Percentiles rank a stretch among this genome's conserved stretches.
Evolutionary conservation across 2,329 filamentous ascomycete species (phyloP).

Genomic region (Stagonosporopsis chrysanthemi): DNA sequence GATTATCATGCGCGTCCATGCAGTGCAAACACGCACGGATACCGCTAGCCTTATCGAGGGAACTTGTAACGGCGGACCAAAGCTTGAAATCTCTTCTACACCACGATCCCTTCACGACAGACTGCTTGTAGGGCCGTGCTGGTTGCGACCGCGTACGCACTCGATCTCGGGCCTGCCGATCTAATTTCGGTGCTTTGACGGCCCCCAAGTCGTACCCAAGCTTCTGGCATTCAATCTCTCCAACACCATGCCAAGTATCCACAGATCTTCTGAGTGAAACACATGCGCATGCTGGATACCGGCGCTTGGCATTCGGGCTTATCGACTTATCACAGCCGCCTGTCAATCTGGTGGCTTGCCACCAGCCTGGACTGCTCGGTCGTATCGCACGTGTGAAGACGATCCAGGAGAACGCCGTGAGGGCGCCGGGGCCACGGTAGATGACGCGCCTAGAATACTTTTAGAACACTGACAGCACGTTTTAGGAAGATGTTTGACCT

Average conservation of each 20-base stretch:
- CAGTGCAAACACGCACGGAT: neutral
- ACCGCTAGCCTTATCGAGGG: neutral
- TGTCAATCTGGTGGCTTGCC: neutral
- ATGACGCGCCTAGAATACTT: slow-evolving; percentile 1
- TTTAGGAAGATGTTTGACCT: neutral
- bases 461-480: neutral
- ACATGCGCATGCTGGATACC: neutral
- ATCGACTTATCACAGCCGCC: neutral
- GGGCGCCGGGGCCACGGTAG: neutral
- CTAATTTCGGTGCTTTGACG: slow-evolving; percentile 13
- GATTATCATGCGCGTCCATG: neutral
- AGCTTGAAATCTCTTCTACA: slow-evolving; percentile 2
- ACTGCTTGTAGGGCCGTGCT: slow-evolving; percentile 7
- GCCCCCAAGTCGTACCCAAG: slow-evolving; percentile 8
- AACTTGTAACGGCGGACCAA: slow-evolving; percentile 8
- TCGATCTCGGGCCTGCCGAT: neutral
- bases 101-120: slow-evolving; percentile 1
- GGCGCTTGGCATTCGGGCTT: slow-evolving; percentile 21
- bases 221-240: slow-evolving; percentile 10
- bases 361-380: neutral
- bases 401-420: neutral
- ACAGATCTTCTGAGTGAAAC: neutral
- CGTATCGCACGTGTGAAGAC: neutral
- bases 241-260: slow-evolving; percentile 20
- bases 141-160: neutral